Evolutionary conservation across 495 filamentous ascomycete species (phyloP).

Genomic region (Daldinia concentrica): DNA sequence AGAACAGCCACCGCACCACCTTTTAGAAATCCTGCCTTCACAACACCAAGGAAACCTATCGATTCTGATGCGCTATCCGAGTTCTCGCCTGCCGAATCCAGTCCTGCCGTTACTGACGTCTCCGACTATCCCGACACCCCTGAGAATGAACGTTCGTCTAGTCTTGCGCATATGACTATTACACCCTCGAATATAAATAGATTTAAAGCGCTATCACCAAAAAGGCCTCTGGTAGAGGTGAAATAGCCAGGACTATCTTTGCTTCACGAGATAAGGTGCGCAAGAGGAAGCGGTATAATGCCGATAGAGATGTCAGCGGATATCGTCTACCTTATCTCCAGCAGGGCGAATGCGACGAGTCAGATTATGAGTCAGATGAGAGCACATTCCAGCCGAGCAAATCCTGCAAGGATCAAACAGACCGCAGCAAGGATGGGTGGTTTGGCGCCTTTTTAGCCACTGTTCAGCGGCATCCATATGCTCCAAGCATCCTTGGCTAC

Average conservation of each 20-base stretch:
- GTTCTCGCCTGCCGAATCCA: conserved; percentile 80
- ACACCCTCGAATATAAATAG: conserved; percentile 52
- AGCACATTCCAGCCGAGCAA: conserved; percentile 43
- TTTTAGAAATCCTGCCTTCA: conserved; percentile 78
- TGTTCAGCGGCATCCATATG: conserved; percentile 79
- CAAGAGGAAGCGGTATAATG: conserved; percentile 55
- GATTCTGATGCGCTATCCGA: conserved; percentile 72
- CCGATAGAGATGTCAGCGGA: conserved; percentile 56
- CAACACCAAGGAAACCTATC: conserved; percentile 76
- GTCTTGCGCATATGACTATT: conserved; percentile 50
- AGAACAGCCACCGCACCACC: conserved; percentile 53
- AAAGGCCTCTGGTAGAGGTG: conserved; percentile 58
- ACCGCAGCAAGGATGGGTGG: conserved; percentile 47
- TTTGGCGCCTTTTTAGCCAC: conserved; percentile 70
- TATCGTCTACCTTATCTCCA: conserved; percentile 48
- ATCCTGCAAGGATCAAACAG: conserved; percentile 49
- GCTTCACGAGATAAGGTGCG: conserved; percentile 52
- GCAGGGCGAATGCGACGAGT: conserved; percentile 65
- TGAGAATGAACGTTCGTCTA: conserved; percentile 51
- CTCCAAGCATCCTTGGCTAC: conserved; percentile 86
- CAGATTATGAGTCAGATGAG: conserved; percentile 63
- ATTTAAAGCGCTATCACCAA: conserved; percentile 51
- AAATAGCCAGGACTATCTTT: conserved; percentile 48
- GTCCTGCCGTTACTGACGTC: conserved; percentile 71
- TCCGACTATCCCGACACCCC: conserved; percentile 68